Evolutionary conservation across 495 filamentous ascomycete species (phyloP), one percentile per base, ranked within the genome.

Genomic region (Aspergillus baeticus): DNA sequence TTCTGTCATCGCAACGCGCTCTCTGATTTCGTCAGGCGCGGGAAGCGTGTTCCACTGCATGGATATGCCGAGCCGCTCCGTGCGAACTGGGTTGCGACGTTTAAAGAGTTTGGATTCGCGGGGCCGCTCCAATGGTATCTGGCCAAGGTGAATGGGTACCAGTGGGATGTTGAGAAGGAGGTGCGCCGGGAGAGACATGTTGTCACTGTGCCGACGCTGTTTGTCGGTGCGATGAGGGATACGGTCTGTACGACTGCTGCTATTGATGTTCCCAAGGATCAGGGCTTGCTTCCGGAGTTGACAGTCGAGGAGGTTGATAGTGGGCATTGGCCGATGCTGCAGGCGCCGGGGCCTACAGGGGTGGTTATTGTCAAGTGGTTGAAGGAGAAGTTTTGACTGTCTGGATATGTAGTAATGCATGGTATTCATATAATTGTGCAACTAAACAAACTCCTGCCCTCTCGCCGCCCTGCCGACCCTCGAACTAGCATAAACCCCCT

Each of bases 401-500:
- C n/a, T n/a, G n/a, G n/a, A n/a, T n/a, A n/a, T n/a, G n/a, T n/a
- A n/a, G n/a, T n/a, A n/a, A n/a, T n/a, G n/a, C n/a, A n/a, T n/a
- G n/a, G n/a, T n/a, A n/a, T n/a, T n/a, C n/a, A n/a, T n/a, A n/a
- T n/a, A n/a, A n/a, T n/a, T n/a, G n/a, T n/a, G n/a, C n/a, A 33
- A 33, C 10, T 49, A 64, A 5, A 61, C 11, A 36, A 20, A 74
- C 14, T 69, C 64, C 48, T 74, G 69, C 6, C 67, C 67, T 37
- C 71, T 63, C 29, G 59, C 61, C 43, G 60, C 58, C 50, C 71
- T 62, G 50, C 57, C 60, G 1, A 54, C 58, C n/a, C 52, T 34
- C n/a, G 69, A 49, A 55, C 66, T 68, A 13, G 60, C 55, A 55
- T 68, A 75, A 14, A 70, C 47, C n/a, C 72, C 72, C 15, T 57